These are phyloP conservation scores for Vitis vinifera DNA, from an alignment of 164 flowering plant species.

Conservation along the genomic window DNA sequence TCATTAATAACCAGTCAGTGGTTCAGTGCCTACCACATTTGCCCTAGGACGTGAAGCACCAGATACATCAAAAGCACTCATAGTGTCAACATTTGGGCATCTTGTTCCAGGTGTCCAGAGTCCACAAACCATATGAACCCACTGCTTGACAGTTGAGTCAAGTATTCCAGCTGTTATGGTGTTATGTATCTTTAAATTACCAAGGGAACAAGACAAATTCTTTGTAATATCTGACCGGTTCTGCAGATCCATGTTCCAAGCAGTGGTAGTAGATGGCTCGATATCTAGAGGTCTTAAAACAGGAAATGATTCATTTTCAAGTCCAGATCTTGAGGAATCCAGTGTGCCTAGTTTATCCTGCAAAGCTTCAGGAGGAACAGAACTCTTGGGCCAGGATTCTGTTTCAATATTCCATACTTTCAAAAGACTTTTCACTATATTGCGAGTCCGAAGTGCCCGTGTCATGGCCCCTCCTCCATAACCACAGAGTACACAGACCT, in stretches of 20 bases:
- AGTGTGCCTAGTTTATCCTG: conserved; percentile 13
- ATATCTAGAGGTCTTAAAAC: conserved; percentile 11
- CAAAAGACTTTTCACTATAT: conserved; percentile 51
- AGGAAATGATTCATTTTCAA: conserved; percentile 14
- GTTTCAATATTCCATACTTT: conserved; percentile 40
- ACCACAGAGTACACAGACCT: conserved; percentile 74
- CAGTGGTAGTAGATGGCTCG: conserved; percentile 10
- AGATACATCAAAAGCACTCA: conserved; percentile 75
- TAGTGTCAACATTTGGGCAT: conserved; percentile 70
- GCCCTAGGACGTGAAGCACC: conserved; percentile 38
- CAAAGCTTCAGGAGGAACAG: conserved; percentile 8
- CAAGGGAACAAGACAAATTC: conserved; percentile 5
- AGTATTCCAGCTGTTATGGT: conserved; percentile 45
- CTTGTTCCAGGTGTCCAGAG: conserved; percentile 75
- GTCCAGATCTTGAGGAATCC: conserved; percentile 14
- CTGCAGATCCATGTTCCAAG: conserved; percentile 13
- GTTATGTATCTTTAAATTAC: conserved; percentile 29
- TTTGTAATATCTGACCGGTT: conserved; percentile 10
- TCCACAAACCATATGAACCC: conserved; percentile 80
- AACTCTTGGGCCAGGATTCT: conserved; percentile 17
- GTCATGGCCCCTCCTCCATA: conserved; percentile 73
- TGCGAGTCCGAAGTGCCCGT: conserved; percentile 46
- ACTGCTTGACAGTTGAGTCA: conserved; percentile 56
- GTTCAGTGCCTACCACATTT: conserved; percentile 31
- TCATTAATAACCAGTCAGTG: too few species aligned